phyloP scores from a whole-genome alignment of 2,329 filamentous ascomycete genomes.

The Dothideomycetes sp. region DNA sequence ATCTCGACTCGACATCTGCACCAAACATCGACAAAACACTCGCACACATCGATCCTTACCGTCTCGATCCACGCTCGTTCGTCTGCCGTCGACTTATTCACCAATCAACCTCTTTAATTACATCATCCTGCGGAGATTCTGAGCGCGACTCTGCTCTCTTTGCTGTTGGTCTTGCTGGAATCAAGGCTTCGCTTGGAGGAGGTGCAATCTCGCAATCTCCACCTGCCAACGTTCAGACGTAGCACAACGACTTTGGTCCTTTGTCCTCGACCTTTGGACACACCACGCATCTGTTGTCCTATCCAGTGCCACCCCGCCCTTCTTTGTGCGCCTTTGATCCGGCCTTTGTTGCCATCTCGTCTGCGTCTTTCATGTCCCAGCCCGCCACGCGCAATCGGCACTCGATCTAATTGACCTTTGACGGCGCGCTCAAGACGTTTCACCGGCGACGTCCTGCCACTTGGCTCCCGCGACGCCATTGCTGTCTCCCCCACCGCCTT shows the following conservation, averaged over 20 bases:
- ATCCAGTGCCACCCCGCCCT: too few relatives aligned
- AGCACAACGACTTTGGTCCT: too few relatives aligned
- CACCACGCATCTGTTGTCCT: too few relatives aligned
- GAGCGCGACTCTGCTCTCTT: too few relatives aligned
- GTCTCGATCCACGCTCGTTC: neutral
- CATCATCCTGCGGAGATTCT: neutral
- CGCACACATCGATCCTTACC: neutral
- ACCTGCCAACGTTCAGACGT: neutral
- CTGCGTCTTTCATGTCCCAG: neutral
- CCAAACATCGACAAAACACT: too few relatives aligned
- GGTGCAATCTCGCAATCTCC: neutral
- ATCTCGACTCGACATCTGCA: too few relatives aligned
- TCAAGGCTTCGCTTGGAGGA: neutral
- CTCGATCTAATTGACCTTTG: neutral
- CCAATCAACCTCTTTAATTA: neutral
- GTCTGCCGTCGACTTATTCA: neutral
- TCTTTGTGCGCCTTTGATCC: too few relatives aligned
- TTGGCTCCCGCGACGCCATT: slow-evolving; percentile 7
- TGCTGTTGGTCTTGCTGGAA: neutral
- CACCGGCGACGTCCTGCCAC: neutral
- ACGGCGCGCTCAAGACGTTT: neutral
- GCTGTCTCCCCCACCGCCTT: slow-evolving; percentile 2
- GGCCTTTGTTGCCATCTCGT: too few relatives aligned
- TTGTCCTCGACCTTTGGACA: too few relatives aligned
- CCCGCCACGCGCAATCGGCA: neutral